A percentile compares a stretch with the other conserved stretches of the same genome.
Conservation (phyloP, 352 stramenopile genomes). For the Phytopythium sindhum region DNA sequence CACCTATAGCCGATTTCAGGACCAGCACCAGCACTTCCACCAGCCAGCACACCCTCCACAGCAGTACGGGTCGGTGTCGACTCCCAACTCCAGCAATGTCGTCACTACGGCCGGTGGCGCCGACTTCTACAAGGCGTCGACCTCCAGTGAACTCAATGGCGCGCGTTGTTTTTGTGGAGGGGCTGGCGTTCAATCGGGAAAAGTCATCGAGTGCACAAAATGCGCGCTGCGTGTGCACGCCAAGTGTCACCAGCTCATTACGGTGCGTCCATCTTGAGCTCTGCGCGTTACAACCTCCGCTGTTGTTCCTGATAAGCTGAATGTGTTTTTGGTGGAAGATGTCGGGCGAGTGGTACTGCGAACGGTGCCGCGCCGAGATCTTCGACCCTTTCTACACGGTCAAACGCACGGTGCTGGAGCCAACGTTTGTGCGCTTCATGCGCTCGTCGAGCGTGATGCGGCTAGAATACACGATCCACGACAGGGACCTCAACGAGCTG, state of each 20-base stretch:
- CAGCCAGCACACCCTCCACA: too few relatives aligned
- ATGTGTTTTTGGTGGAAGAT: conserved; percentile 14
- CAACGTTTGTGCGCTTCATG: conserved; percentile 65
- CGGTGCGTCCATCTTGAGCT: conserved; percentile 20
- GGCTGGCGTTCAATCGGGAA: conserved; percentile 19
- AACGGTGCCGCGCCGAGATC: conserved; percentile 55
- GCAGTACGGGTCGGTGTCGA: conserved; percentile 2
- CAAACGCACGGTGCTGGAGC: conserved; percentile 47
- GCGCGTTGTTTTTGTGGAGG: conserved; percentile 62
- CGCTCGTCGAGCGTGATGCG: conserved; percentile 41
- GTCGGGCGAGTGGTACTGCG: conserved; percentile 66
- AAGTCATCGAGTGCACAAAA: conserved; percentile 43
- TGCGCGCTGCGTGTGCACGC: conserved; percentile 65
- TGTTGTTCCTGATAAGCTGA: conserved; percentile 3
- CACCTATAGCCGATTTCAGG: not conserved
- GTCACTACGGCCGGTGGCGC: conserved; percentile 23
- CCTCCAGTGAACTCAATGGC: conserved; percentile 24
- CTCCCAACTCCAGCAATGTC: not conserved
- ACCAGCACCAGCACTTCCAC: not conserved
- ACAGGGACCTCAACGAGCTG: conserved; percentile 74
- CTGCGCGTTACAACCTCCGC: not conserved
- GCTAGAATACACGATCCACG: conserved; percentile 65
- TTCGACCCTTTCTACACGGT: conserved; percentile 76
- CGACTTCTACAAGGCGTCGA: conserved; percentile 33
- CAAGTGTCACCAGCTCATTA: conserved; percentile 74